Evolutionary conservation across 352 stramenopile species (phyloP), one percentile per base, ranked within the genome.

Genomic region (Globisporangium yorkense): DNA sequence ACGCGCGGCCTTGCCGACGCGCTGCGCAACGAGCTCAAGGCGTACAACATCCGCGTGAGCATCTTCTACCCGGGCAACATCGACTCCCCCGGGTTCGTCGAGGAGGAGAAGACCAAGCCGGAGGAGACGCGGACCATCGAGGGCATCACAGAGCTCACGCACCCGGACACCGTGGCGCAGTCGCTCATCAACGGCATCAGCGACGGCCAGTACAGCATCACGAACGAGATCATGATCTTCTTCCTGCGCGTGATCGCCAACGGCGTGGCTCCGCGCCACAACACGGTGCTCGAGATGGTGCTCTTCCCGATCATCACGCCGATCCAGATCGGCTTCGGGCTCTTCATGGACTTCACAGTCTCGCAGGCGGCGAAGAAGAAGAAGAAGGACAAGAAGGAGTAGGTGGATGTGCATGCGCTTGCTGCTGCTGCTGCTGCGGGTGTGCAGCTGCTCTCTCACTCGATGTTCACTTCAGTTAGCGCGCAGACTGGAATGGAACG

Each of bases 1-100:
- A 71, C 91, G 16, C 84, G 86, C 57, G 86, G 84, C 8, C 70
- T 94, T 40, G 79, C 80, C 7, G 86, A 96, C 56, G 76, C 80
- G 54, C 61, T 89, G 51, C 79, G 82, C 54, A 92, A 90, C 57
- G 85, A 94, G 63, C 69, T 94, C 29, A 66, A 77, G 63, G 65
- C 86, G 3, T 90, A 83, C 62, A 71, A 73, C 49, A 91, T 94
- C 48, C 56, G 62, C 41, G 80, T 88, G 58, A 85, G 75, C 49
- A 80, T 91, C 57, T 92, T 75, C 59, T 94, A 90, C 66, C 86
- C 86, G 0, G 82, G 81, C 50, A 91, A 88, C 68, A 93, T 96
- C 60, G 86, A 93, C 70, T 83, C 81, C 31, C 82, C 82, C 15
- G 82, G 82, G 18, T 92, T 75, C 37, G 68, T 74, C 46, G 74